Evolutionary conservation across 805 yeast genomes (phyloP), one percentile per base, ranked within the genome.

Genomic region (Nakazawaea wyomingensis): DNA sequence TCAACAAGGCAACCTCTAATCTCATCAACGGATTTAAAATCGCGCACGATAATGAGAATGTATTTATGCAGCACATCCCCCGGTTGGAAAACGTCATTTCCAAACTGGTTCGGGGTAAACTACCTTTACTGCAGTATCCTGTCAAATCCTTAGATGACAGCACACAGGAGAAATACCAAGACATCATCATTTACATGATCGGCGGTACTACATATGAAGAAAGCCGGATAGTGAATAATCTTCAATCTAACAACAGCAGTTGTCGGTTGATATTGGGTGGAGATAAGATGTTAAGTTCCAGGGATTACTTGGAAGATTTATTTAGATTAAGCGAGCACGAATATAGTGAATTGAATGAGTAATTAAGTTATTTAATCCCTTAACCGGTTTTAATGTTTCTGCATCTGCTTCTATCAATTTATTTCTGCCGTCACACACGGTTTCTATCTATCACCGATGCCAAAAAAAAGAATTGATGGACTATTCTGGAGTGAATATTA

Each of bases 131-230:
- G 17, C 54, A 59, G 36, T 74, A 70, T 49, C 80, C 77, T 20
- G 67, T 73, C 20, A 60, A 72, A 41, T 68, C 68, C 24, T 61
- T 68, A 24, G 63, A 60, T 8, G 46, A 54, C 14, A 50, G 54
- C 8, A 19, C 26, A 41, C 52, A 49, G 28, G 65, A 66, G 22
- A 65, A 68, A 21, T 69, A 75, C 1, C 85, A 82, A 53, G 90
- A 85, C 52, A 66, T 85, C n/a, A 71, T 85, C 3, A 66, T 85
- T 1, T 85, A 80, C 56, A 63, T 85, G 41, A 78, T 87, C 40
- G 98, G 97, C 5, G 99, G 99, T 13, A 83, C 76, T 2, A 91
- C 98, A 1, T 88, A 78, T 57, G 98, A 91, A 60, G 99, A 93
- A 59, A 86, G 95, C 0, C 74, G 96, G 48, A 63, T 89, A 19